Evolutionary conservation across 1,139 yeast species (phyloP), one percentile per base, ranked within the genome.

Genomic region (Candida glucosophila): DNA sequence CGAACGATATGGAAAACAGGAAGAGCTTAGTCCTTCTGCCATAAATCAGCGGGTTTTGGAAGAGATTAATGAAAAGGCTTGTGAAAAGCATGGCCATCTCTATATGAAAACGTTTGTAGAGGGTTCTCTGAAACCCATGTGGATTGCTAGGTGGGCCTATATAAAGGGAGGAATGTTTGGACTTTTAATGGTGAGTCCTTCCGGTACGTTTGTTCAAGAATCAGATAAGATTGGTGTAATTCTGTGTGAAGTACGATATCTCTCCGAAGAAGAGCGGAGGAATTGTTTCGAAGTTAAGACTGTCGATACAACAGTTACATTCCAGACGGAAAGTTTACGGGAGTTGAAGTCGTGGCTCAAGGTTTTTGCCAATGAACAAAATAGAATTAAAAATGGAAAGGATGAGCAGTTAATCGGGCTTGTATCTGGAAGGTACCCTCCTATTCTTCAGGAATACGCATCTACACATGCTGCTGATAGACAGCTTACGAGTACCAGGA

Each of bases 101-200:
- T 77, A 71, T 42, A 73, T 88, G 73, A 83, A 82, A 43, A 76
- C 93, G 0, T 59, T 67, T 34, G 64, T 62, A 2, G 58, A 52
- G 3, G 66, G 63, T 28, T 72, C 81, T 0, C 61, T 68, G 4
- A 68, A 82, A 35, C 73, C 72, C 11, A 59, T 74, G 1, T 90
- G 97, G 97, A 83, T 77, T 1, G 64, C 78, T 34, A 58, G 95
- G 30, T 90, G 97, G 97, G 82, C 80, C 3, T 90, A 82, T 47
- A 64, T 90, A 15, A 80, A 81, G 40, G 74, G 73, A 32, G 95
- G 94, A 0, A 69, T 86, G 4, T 81, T 90, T 53, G 98, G 98
- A 0, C 61, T 88, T 47, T 65, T 90, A 21, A 59, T 75, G 5
- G 51, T 83, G 19, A 72, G 90, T 18, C 81, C 88, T 1, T 69